Conservation (phyloP, 1,284 basidiomycete genomes). For the Grifola frondosa region DNA sequence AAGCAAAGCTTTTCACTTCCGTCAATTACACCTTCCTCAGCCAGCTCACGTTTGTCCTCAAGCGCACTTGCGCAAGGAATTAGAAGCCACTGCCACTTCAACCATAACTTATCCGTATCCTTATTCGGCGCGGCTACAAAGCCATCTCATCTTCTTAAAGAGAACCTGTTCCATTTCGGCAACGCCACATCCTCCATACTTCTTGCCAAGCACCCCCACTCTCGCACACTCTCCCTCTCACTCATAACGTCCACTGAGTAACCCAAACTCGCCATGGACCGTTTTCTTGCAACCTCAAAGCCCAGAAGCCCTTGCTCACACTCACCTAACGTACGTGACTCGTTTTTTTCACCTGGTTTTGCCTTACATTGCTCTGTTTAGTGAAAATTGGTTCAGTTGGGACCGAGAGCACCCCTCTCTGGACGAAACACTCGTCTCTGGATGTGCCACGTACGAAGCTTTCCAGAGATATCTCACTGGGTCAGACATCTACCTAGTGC, state of each 20-base stretch:
- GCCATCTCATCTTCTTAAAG: constrained; percentile 5
- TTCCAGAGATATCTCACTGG: constrained; percentile 40
- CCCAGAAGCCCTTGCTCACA: constrained; percentile 71
- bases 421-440: constrained; percentile 70
- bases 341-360: constrained; percentile 9
- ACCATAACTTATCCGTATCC: constrained; percentile 15
- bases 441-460: constrained; percentile 50
- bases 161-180: constrained; percentile 4
- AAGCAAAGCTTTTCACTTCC: constrained; percentile 10
- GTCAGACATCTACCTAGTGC: constrained; percentile 66
- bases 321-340: constrained; percentile 58
- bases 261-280: constrained; percentile 48
- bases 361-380: constrained; percentile 30
- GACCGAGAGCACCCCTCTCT: constrained; percentile 65
- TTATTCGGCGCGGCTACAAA: constrained; percentile 11
- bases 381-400: constrained; percentile 67
- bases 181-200: constrained; percentile 2
- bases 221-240: background rate
- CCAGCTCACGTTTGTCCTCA: constrained; percentile 28
- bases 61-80: constrained; percentile 3
- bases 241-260: background rate
- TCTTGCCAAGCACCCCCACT: constrained; percentile 2
- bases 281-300: constrained; percentile 70
- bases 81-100: constrained; percentile 6
- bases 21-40: constrained; percentile 10